Evolutionary conservation across 1,139 yeast species (phyloP).

Genomic region (Kurtzmaniella quercitrusa): DNA sequence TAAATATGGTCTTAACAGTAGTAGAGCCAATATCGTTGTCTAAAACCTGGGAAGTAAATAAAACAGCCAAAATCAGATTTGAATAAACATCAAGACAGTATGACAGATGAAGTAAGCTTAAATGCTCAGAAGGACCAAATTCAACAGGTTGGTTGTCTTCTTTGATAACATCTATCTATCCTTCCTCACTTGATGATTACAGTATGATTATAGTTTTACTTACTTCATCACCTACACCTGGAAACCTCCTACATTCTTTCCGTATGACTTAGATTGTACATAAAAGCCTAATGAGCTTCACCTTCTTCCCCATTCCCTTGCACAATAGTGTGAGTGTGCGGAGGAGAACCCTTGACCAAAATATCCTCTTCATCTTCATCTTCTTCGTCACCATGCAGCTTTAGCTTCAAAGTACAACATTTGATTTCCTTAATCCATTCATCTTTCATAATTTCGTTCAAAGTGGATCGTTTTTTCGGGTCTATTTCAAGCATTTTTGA

Average conservation of each 20-base stretch:
- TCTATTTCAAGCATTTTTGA: slow-evolving; percentile 70
- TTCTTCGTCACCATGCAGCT: slow-evolving; percentile 21
- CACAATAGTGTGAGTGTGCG: slow-evolving; percentile 41
- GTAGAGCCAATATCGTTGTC: no score
- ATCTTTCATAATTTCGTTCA: slow-evolving; percentile 64
- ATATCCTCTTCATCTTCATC: slow-evolving; percentile 41
- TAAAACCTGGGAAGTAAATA: no score
- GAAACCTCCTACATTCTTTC: not conserved
- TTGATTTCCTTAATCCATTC: slow-evolving; percentile 67
- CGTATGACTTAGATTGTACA: not conserved
- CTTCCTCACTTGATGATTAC: no score
- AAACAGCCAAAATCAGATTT: no score
- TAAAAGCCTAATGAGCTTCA: slow-evolving; percentile 2
- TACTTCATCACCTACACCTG: not conserved
- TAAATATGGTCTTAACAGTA: no score
- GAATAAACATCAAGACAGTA: no score
- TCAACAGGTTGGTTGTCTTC: no score
- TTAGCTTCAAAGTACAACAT: slow-evolving; percentile 37
- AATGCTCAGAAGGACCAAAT: no score
- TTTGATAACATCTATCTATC: no score
- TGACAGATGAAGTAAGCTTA: no score
- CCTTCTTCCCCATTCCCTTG: slow-evolving; percentile 18
- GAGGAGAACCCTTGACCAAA: slow-evolving; percentile 35
- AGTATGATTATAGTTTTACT: no score
- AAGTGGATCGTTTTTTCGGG: slow-evolving; percentile 63